phyloP scores from a whole-genome alignment of 2,329 filamentous ascomycete genomes.

The Teratosphaeria destructans region DNA sequence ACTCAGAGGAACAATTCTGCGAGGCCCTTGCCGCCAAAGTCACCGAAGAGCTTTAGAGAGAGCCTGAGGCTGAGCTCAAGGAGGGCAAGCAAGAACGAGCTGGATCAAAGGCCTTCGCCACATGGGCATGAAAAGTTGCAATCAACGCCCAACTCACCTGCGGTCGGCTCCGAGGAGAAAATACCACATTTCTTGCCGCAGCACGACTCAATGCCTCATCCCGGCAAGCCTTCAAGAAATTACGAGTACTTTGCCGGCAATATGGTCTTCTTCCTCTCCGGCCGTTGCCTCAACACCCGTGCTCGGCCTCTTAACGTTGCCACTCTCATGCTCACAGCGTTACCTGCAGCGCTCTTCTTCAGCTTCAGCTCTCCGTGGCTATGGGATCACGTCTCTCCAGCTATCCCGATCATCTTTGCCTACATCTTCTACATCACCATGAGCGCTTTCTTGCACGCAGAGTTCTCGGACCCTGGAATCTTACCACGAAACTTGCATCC shows the following conservation, averaged over 20 bases:
- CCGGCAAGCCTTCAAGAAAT: constrained; percentile 50
- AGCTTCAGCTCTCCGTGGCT: constrained; percentile 73
- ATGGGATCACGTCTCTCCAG: constrained; percentile 78
- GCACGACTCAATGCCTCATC: neutral
- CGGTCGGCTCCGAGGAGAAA: constrained; percentile 4
- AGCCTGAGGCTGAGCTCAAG: constrained; percentile 16
- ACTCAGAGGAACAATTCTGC: constrained; percentile 1
- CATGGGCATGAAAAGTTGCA: constrained; percentile 52
- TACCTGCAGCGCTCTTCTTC: constrained; percentile 77
- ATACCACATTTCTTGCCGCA: constrained; percentile 3
- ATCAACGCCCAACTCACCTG: constrained; percentile 65
- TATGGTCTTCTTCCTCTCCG: constrained; percentile 77
- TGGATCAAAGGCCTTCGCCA: constrained; percentile 9
- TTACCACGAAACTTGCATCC: constrained; percentile 84
- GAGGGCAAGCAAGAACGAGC: constrained; percentile 10
- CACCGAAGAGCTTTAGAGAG: constrained; percentile 17
- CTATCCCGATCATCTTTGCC: constrained; percentile 77
- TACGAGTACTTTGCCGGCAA: constrained; percentile 93
- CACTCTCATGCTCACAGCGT: constrained; percentile 67
- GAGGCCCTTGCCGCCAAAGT: constrained; percentile 15
- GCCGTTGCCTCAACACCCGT: constrained; percentile 65
- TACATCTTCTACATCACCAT: constrained; percentile 87
- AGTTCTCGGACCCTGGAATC: constrained; percentile 84
- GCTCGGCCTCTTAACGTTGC: constrained; percentile 82
- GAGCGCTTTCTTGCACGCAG: constrained; percentile 90